phyloP scores from a whole-genome alignment of 192 early-diverging fungal species.

The Coemansia reversa region DNA sequence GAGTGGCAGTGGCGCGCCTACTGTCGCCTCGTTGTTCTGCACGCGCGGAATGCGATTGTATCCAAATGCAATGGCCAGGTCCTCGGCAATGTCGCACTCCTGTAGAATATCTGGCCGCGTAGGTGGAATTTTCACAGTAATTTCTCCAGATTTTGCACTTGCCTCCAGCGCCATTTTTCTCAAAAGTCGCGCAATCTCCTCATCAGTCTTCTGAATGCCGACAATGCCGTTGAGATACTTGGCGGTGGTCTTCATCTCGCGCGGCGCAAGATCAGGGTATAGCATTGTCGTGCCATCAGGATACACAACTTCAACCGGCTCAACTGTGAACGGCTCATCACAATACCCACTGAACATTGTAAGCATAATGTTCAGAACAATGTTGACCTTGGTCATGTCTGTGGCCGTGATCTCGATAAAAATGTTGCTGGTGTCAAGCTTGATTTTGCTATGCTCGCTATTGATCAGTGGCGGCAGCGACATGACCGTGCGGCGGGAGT shows the following conservation, averaged over 20 bases:
- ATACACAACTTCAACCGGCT: constrained; percentile 87
- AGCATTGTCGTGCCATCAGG: constrained; percentile 69
- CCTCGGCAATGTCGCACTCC: constrained; percentile 97
- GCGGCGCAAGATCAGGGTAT: constrained; percentile 73
- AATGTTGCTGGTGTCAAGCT: constrained; percentile 88
- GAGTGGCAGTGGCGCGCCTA: constrained; percentile 83
- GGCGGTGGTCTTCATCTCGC: constrained; percentile 68
- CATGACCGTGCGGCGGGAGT: constrained; percentile 77
- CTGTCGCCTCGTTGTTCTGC: constrained; percentile 76
- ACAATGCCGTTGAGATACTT: constrained; percentile 89
- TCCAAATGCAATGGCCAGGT: constrained; percentile 94
- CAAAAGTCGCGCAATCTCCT: constrained; percentile 74
- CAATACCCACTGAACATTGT: constrained; percentile 97
- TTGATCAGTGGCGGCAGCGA: constrained; percentile 99
- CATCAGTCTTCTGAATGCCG: constrained; percentile 65
- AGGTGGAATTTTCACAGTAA: constrained; percentile 78
- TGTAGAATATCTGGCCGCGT: constrained; percentile 96
- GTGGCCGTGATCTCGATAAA: constrained; percentile 98
- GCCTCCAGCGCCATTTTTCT: constrained; percentile 88
- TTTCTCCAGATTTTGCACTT: constrained; percentile 36
- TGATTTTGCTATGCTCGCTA: constrained; percentile 97
- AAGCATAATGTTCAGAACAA: constrained; percentile 90
- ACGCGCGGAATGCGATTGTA: constrained; percentile 90
- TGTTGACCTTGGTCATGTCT: constrained; percentile 90
- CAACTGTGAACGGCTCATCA: constrained; percentile 87